A percentile compares a stretch with the other conserved stretches of the same genome.
These are phyloP conservation scores for Seminavis robusta DNA, from an alignment of 108 stramenopile genomes.

Conservation along the genomic window DNA sequence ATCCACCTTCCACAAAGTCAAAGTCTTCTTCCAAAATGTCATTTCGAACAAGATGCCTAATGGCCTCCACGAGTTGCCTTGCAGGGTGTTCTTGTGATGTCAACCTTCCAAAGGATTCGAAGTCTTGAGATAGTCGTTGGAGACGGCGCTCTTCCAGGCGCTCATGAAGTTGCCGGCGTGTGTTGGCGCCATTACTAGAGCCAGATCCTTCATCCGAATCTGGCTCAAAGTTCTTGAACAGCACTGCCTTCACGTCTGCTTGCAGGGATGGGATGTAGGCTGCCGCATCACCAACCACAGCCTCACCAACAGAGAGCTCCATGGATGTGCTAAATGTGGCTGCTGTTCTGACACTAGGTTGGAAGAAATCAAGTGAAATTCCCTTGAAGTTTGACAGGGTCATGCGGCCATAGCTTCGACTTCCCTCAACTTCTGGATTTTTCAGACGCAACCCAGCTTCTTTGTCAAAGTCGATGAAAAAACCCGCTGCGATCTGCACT, in stretches of 20 bases:
- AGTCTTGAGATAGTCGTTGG: background rate
- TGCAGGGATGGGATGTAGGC: conserved; percentile 2
- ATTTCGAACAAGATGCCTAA: too few relatives aligned
- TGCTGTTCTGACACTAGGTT: conserved; percentile 12
- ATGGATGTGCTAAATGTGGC: background rate
- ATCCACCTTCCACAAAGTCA: conserved; percentile 5
- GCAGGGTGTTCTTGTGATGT: too few relatives aligned
- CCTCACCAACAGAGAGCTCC: background rate
- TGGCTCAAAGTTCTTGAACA: background rate
- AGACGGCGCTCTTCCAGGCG: background rate
- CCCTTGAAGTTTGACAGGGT: conserved; percentile 8
- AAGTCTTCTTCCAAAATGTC: conserved; percentile 5
- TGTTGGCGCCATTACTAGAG: background rate
- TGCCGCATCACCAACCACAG: background rate
- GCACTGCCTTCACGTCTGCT: background rate
- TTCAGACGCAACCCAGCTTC: conserved; percentile 16
- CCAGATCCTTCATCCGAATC: background rate
- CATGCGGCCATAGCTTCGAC: conserved; percentile 15
- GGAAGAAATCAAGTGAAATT: conserved; percentile 18
- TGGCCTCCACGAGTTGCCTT: too few relatives aligned
- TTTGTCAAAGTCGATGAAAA: conserved; percentile 31
- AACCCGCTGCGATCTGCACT: conserved; percentile 21
- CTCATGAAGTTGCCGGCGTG: background rate
- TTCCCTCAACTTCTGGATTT: conserved; percentile 6
- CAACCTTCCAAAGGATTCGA: too few relatives aligned